Evolutionary conservation across 2,329 filamentous ascomycete species (phyloP).

Genomic region (Pseudogymnoascus sp.): DNA sequence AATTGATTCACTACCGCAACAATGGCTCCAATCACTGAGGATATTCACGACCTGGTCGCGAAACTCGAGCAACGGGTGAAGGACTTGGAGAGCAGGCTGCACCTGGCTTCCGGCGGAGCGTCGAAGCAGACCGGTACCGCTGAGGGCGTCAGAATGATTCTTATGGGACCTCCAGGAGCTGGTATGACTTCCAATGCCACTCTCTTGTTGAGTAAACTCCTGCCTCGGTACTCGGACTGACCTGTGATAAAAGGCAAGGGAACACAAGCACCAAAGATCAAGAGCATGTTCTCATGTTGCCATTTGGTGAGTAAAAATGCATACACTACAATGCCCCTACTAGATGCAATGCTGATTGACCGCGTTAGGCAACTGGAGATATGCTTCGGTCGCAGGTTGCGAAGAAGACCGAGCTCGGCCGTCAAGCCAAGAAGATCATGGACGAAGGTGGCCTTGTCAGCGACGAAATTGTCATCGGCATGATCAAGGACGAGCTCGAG

Average conservation of each 20-base stretch:
- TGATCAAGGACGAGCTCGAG: conserved; percentile 97
- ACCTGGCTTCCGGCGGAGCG: conserved; percentile 41
- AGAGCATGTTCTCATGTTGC: conserved; percentile 95
- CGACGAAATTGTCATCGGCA: conserved; percentile 98
- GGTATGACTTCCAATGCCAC: conserved; percentile 51
- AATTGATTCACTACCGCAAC: conserved; percentile 29
- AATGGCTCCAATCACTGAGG: conserved; percentile 86
- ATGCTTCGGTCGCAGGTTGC: conserved; percentile 98
- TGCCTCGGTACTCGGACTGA: background rate
- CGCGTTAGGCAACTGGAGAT: conserved; percentile 79
- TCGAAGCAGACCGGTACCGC: conserved; percentile 47
- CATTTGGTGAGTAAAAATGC: conserved; percentile 63
- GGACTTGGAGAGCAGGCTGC: conserved; percentile 69
- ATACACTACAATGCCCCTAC: background rate
- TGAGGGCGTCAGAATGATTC: conserved; percentile 81
- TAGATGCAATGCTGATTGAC: conserved; percentile 18
- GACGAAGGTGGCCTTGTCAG: conserved; percentile 94
- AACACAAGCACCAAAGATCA: conserved; percentile 95
- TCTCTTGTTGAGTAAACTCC: background rate
- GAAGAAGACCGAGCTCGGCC: conserved; percentile 89
- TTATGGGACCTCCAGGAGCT: conserved; percentile 95
- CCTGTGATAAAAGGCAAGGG: conserved; percentile 67
- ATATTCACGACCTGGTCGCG: conserved; percentile 76
- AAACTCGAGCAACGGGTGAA: conserved; percentile 80
- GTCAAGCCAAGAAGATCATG: conserved; percentile 99